Evolutionary conservation across 169 alveolate genomes (phyloP).

Genomic region (Plasmodium malariae): DNA sequence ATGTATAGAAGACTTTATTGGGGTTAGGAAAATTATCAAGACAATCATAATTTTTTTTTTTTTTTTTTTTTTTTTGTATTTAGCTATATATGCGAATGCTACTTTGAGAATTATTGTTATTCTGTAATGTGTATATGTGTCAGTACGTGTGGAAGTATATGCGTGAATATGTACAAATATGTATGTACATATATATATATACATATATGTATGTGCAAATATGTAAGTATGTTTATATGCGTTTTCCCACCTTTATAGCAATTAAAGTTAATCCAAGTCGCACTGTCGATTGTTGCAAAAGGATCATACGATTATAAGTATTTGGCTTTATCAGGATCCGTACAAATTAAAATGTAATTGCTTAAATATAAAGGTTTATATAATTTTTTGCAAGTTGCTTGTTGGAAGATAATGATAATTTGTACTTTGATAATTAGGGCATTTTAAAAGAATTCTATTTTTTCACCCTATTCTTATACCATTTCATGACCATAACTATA

Average conservation of each 20-base stretch:
- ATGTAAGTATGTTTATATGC: not conserved
- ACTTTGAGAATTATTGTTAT: constrained; percentile 48
- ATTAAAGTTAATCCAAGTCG: constrained; percentile 77
- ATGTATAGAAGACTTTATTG: constrained; percentile 34
- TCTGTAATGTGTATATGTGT: constrained; percentile 75
- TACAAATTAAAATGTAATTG: constrained; percentile 66
- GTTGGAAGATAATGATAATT: too few species aligned
- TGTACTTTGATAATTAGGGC: too few species aligned
- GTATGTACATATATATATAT: not conserved
- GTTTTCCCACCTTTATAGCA: constrained; percentile 69
- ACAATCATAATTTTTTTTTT: too few species aligned
- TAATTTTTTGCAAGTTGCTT: too few species aligned
- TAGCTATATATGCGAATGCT: constrained; percentile 26
- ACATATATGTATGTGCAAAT: not conserved
- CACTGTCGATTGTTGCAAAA: constrained; percentile 76
- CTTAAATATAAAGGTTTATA: not conserved
- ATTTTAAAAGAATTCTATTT: too few species aligned
- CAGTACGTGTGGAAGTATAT: constrained; percentile 60
- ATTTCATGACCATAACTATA: too few species aligned
- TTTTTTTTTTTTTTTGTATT: not conserved
- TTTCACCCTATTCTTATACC: too few species aligned
- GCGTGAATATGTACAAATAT: constrained; percentile 26
- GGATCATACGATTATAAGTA: constrained; percentile 55
- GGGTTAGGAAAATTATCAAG: constrained; percentile 40
- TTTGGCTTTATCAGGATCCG: constrained; percentile 64